Evolutionary conservation across 768 basidiomycete species (phyloP), one percentile per base, ranked within the genome.

Genomic region (Rhodotorula babjevae): DNA sequence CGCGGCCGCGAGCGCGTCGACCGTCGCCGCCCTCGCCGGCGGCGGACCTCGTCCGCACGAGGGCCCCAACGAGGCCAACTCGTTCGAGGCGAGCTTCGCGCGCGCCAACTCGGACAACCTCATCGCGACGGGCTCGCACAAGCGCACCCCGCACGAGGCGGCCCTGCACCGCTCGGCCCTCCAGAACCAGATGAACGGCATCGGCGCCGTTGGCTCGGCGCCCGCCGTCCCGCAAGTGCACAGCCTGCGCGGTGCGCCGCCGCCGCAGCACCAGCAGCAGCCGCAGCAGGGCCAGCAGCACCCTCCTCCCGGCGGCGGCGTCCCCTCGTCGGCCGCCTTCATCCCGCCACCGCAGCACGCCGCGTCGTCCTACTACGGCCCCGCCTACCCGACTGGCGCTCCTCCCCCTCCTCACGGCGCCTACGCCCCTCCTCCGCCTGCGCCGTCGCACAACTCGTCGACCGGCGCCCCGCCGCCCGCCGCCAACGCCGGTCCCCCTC

Each of bases 71-170:
- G 74, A 76, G 63, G 65, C 71, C 31, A 72, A 76, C 58, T 59
- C 63, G 56, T 76, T 76, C 65, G 74, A 76, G 42, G 74, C 74
- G 58, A 76, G 74, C 61, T 76, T 76, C 27, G 74, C 74, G 12
- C 53, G 66, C 27, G 71, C 71, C 11, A 67, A 65, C 42, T 73
- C 72, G n/a, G 72, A 44, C 71, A 76, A 59, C 40, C 11, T 18
- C 21, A 25, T 27, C 23, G 15, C 33, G 33, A 14, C 10, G 23
- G 58, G 36, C 5, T 11, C 36, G n/a, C 27, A 7, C n/a, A 55
- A 55, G 53, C 53, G 53, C 15, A 25, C 50, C 25, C 21, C 50
- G 27, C 21, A 52, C 27, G n/a, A 59, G 10, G 23, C 58, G 58
- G 40, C 40, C 44, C 15, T 61, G 60, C 60, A 36, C 60, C 40